Conservation (phyloP, 192 early-diverging fungal species). For the Coemansia sp. region DNA sequence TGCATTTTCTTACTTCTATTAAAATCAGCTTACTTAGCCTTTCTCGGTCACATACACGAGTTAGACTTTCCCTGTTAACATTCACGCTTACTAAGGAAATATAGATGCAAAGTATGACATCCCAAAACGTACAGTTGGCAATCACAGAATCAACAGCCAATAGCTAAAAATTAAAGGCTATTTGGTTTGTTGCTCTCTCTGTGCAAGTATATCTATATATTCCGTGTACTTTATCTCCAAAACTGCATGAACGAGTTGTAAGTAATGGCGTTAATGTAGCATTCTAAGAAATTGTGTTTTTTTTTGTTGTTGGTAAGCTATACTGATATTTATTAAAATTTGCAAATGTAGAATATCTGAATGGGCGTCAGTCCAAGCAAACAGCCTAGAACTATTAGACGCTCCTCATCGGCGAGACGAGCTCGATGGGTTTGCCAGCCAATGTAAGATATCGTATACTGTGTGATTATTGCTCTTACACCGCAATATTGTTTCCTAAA, state of each 20-base stretch:
- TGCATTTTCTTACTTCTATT: too few species aligned
- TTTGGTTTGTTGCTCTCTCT: neutral
- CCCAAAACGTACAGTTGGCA: too few species aligned
- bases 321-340: neutral
- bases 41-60: too few species aligned
- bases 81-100: too few species aligned
- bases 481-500: neutral
- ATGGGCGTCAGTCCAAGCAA: conserved; percentile 1
- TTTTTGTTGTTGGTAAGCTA: neutral
- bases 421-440: neutral
- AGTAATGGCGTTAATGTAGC: neutral
- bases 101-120: too few species aligned
- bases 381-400: conserved; percentile 1
- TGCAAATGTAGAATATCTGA: neutral
- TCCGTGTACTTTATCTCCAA: neutral
- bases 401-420: conserved; percentile 6
- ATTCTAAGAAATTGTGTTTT: neutral
- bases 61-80: too few species aligned
- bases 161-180: too few species aligned
- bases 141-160: too few species aligned
- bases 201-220: neutral
- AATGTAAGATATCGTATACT: neutral
- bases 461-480: too few species aligned
- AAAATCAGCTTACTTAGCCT: too few species aligned
- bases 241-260: neutral